Evolutionary conservation across 2,329 filamentous ascomycete species (phyloP).

Genomic region (Nannizziopsis arthrosporioides): DNA sequence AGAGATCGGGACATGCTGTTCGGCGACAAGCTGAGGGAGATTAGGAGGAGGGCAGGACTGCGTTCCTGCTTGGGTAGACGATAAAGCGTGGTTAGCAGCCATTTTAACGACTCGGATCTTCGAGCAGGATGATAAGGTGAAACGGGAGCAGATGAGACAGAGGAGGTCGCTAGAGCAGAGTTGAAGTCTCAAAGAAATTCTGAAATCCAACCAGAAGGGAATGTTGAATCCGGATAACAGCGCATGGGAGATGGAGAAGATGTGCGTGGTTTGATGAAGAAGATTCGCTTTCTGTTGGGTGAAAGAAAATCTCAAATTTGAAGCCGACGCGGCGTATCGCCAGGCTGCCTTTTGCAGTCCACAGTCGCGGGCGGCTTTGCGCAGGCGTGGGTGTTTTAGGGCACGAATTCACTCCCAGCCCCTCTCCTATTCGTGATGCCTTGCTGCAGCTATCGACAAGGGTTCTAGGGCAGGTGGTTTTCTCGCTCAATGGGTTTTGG

Average conservation of each 20-base stretch:
- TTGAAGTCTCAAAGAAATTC: neutral
- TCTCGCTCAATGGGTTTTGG: neutral
- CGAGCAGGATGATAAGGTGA: neutral
- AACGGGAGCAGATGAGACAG: neutral
- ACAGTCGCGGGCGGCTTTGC: too few relatives aligned
- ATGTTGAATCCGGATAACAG: neutral
- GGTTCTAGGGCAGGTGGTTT: neutral
- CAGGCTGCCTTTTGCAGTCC: too few relatives aligned
- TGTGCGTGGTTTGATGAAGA: neutral
- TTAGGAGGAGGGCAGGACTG: slow-evolving; percentile 89
- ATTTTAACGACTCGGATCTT: neutral
- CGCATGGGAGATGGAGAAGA: neutral
- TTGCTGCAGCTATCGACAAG: neutral
- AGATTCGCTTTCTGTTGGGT: too few relatives aligned
- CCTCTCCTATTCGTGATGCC: too few relatives aligned
- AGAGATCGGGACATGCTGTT: slow-evolving; percentile 78
- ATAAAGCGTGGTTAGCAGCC: slow-evolving; percentile 21
- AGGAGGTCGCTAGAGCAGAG: neutral
- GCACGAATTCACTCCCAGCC: too few relatives aligned
- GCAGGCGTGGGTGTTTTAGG: too few relatives aligned
- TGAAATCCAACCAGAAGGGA: neutral
- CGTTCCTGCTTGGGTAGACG: slow-evolving; percentile 49
- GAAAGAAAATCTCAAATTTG: too few relatives aligned
- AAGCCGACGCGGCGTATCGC: too few relatives aligned
- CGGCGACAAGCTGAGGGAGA: slow-evolving; percentile 82